Evolutionary conservation across 2,329 filamentous ascomycete genomes (phyloP), one percentile per base, ranked within the genome.

Genomic region (Chaetomiaceae sp.): DNA sequence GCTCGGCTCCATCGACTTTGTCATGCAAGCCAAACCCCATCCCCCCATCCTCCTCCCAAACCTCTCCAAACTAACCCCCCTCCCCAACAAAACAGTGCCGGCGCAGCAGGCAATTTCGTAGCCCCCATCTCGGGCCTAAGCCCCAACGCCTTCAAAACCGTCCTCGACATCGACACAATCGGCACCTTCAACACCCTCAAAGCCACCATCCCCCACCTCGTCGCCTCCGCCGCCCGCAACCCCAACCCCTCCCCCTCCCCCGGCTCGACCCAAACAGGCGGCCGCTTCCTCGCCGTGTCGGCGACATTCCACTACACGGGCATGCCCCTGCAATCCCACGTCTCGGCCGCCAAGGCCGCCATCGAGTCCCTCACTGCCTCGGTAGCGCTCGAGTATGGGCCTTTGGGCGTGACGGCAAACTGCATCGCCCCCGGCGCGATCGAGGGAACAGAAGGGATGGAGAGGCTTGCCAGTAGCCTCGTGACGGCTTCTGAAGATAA

Each of bases 151-250:
- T 95, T 99, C 83, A 95, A 91, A 71, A 79, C 89, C 0, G 94
- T 99, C 60, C 92, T 97, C 64, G 94, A 97, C 57, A 99, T 99
- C 65, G 94, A 97, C 68, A 87, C 96, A 3, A 71, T 97, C 33
- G 94, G 94, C 29, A 95, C 89, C 15, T 99, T 88, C 74, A 95
- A 97, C 75, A 96, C 91, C 3, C 79, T 96, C 66, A 97, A 97
- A 73, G 91, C 92, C 3, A 94, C 90, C 1, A 75, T 96, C 31
- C 89, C 90, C 0, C 80, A 95, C 64, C 81, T 99, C 3, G 72
- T 90, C 12, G 78, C 83, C 63, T 95, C 90, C n/a, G 85, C 88
- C 1, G 71, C 73, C 31, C 81, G 80, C 17, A 82, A 87, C 60
- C 78, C 81, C 2, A 81, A 81, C 55, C 73, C 76, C 0, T 71